Evolutionary conservation across 169 alveolate genomes (phyloP), one percentile per base, ranked within the genome.

Genomic region (Cryptosporidium sp.): DNA sequence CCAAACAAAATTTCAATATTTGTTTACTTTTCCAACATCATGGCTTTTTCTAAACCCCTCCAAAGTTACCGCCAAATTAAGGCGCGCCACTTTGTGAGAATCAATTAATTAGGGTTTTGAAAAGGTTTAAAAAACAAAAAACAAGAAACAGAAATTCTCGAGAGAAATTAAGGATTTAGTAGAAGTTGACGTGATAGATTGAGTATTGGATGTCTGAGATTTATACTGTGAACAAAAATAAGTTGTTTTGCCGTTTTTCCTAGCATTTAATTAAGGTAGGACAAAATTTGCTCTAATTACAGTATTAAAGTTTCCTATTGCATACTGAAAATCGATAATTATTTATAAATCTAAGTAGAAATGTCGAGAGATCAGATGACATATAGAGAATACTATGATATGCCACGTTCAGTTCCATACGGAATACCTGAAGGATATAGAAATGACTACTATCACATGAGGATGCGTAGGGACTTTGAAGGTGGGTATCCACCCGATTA

Each of bases 301-400:
- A 21, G 18, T 10, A 21, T 56, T 56, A n/a, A 21, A 56, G 67
- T 9, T 21, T 23, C 8, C 35, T 26, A 56, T n/a, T 23, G 35
- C 29, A 56, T 16, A 26, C 6, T 26, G 26, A 56, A 3, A 21
- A n/a, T 23, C 7, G 12, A 8, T 56, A 21, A n/a, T 3, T 2
- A 10, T 56, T n/a, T 7, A 51, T 0, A 44, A 26, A 51, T 6
- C 26, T 45, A 10, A 31, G 29, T 4, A 58, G 37, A 60, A 2
- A 73, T 73, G 86, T 73, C 86, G 3, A 73, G 70, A 56, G 86
- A 73, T 37, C 72, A 73, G 71, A 62, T 73, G 44, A 23, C 70
- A n/a, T 73, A 73, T 29, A 73, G 71, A 58, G 86, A 60, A 26
- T 60, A 73, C 53, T 60, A 73, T 29, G 45, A 53, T 53, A n/a